These are phyloP conservation scores for Amanita polypyramis DNA, from an alignment of 768 basidiomycete genomes.

Conservation along the genomic window DNA sequence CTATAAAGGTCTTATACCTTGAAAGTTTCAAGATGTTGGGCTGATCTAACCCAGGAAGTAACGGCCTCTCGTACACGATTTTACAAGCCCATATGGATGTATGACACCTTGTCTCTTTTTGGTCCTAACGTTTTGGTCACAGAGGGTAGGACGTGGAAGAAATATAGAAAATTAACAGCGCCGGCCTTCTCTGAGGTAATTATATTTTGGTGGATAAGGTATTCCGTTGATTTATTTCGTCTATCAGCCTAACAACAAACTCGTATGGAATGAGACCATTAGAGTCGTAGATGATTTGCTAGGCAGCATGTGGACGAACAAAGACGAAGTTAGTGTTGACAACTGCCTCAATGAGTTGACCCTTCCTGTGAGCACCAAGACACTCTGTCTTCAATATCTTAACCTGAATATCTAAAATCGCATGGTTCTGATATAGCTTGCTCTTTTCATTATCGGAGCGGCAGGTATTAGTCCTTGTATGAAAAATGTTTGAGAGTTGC, in stretches of 20 bases:
- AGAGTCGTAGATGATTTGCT: conserved; percentile 33
- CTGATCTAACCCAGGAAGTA: conserved; percentile 30
- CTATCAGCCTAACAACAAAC: conserved; percentile 31
- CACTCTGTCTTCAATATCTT: conserved; percentile 3
- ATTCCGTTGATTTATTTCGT: background rate
- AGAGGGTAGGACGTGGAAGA: conserved; percentile 58
- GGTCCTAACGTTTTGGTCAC: conserved; percentile 56
- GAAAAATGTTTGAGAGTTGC: background rate
- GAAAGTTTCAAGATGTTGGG: background rate
- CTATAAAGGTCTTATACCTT: conserved; percentile 24
- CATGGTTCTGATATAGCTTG: conserved; percentile 25
- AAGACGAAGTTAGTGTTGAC: conserved; percentile 28
- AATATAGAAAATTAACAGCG: conserved; percentile 48
- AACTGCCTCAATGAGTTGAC: conserved; percentile 40
- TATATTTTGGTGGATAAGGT: background rate
- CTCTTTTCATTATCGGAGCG: conserved; percentile 43
- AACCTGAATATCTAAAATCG: conserved; percentile 8
- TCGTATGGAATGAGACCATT: conserved; percentile 39
- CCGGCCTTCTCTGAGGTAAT: conserved; percentile 57
- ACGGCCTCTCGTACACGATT: conserved; percentile 38
- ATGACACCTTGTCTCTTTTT: conserved; percentile 35
- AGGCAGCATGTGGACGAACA: conserved; percentile 35
- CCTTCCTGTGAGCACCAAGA: conserved; percentile 28
- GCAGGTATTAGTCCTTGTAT: conserved; percentile 26
- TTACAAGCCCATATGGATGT: conserved; percentile 42